Conservation (phyloP, 31 red algal genomes). For the Asparagopsis taxiformis region DNA sequence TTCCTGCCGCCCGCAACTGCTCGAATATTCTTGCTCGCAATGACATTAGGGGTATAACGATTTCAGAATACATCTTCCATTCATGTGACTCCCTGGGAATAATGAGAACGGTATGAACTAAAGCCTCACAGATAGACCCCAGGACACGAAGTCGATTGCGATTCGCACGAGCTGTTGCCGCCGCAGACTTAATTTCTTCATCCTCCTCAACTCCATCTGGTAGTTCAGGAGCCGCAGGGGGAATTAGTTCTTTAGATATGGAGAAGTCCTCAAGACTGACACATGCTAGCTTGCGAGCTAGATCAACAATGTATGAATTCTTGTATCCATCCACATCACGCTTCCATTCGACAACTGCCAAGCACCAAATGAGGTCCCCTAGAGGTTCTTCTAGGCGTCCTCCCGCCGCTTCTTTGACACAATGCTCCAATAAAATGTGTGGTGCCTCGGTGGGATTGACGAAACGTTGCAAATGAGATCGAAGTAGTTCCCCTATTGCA, state of each 20-base stretch:
- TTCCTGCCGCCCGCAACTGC: slow-evolving; percentile 18
- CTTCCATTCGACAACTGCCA: no score
- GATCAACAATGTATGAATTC: slow-evolving; percentile 51
- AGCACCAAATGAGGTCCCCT: slow-evolving; percentile 60
- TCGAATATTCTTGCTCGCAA: slow-evolving; percentile 39
- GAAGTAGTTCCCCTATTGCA: slow-evolving; percentile 29
- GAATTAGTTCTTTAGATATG: slow-evolving; percentile 44
- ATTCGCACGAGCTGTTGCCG: slow-evolving; percentile 11
- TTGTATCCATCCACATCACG: slow-evolving; percentile 14
- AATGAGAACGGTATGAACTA: slow-evolving; percentile 51
- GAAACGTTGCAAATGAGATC: slow-evolving; percentile 46
- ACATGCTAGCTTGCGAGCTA: slow-evolving; percentile 41
- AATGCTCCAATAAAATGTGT: slow-evolving; percentile 51
- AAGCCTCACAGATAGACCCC: slow-evolving; percentile 50
- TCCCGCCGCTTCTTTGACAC: slow-evolving; percentile 12
- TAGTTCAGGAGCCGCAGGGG: slow-evolving; percentile 1
- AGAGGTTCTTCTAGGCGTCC: slow-evolving; percentile 40
- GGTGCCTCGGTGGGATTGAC: slow-evolving; percentile 35
- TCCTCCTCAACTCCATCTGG: slow-evolving; percentile 5
- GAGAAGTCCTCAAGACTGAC: slow-evolving; percentile 61
- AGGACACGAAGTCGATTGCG: slow-evolving; percentile 41
- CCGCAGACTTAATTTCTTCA: slow-evolving; percentile 8
- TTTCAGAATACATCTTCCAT: slow-evolving; percentile 29
- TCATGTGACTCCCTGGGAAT: slow-evolving; percentile 23
- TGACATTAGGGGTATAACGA: slow-evolving; percentile 27